phyloP scores from a whole-genome alignment of 2,329 filamentous ascomycete species.

The Claviceps digitariae region DNA sequence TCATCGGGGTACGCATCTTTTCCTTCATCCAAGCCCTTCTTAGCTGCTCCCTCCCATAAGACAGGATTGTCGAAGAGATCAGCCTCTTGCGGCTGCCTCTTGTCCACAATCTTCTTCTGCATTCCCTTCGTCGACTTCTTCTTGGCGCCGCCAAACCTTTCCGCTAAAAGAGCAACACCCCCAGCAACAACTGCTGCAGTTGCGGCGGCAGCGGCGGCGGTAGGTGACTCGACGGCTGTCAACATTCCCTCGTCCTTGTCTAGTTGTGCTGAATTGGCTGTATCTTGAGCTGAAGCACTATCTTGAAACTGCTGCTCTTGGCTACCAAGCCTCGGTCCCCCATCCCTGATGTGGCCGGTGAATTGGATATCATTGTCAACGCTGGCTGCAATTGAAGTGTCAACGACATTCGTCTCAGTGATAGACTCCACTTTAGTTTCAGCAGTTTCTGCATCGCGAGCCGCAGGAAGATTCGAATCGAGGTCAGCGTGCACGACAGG shows the following conservation, averaged over 20 bases:
- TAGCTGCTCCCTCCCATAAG: conserved; percentile 30
- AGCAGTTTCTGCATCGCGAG: background rate
- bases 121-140: conserved; percentile 11
- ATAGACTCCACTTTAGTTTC: conserved; percentile 1
- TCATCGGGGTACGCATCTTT: conserved; percentile 8
- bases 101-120: conserved; percentile 26
- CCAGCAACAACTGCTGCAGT: conserved; percentile 9
- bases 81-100: conserved; percentile 23
- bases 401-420: background rate
- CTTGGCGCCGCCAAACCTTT: conserved; percentile 20
- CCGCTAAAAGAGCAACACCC: conserved; percentile 21
- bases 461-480: background rate
- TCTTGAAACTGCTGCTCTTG: background rate
- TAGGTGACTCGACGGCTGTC: conserved; percentile 14
- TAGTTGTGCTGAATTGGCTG: background rate
- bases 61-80: conserved; percentile 31
- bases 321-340: background rate
- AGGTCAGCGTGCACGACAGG: background rate
- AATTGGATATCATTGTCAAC: background rate
- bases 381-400: background rate
- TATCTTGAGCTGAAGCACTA: background rate
- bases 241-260: background rate
- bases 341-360: background rate
- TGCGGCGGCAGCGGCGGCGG: conserved; percentile 9
- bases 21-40: conserved; percentile 18